Evolutionary conservation across 73 alveolate species (phyloP), one percentile per base, ranked within the genome.

Genomic region (Diophrys appendiculata): DNA sequence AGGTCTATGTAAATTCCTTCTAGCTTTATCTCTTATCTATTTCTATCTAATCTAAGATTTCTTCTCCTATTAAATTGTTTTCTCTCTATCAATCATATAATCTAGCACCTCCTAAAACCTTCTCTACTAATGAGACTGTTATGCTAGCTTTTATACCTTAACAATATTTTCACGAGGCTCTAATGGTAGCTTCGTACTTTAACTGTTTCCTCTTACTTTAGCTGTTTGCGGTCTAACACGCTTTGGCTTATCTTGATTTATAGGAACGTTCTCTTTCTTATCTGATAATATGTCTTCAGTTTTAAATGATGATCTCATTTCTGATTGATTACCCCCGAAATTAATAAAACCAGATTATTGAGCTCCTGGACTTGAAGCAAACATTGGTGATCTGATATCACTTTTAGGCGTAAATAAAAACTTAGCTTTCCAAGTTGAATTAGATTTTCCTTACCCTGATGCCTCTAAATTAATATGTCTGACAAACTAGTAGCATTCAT

Each of bases 401-500:
- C 60, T 43, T 18, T 43, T 43, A 43, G 60, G 60, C n/a, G 60
- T 11, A 43, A 43, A 43, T 18, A 43, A 43, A 11, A 18, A 5
- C 18, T 43, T 43, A 43, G 18, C 18, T 43, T 18, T 43, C n/a
- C n/a, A 43, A 18, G 18, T 5, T 43, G 60, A 43, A 18, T 18
- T 43, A n/a, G n/a, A n/a, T 18, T 18, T 43, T 11, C 18, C 18
- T 18, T 11, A 11, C 60, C 18, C n/a, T 5, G 60, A 18, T 43
- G 5, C 60, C 5, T 43, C 60, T 43, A 18, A 11, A 43, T 43
- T 18, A 23, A 70, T 29, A 23, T 70, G 33, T 27, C 55, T 53
- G 18, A 75, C 29, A 65, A 75, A 75, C 0, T 29, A 27, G 67
- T 75, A 75, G 18, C 83, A 75, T 31, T 54, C 68, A 1, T 75